Conservation (phyloP, 768 basidiomycete genomes). For the Infundibulicybe gibba region DNA sequence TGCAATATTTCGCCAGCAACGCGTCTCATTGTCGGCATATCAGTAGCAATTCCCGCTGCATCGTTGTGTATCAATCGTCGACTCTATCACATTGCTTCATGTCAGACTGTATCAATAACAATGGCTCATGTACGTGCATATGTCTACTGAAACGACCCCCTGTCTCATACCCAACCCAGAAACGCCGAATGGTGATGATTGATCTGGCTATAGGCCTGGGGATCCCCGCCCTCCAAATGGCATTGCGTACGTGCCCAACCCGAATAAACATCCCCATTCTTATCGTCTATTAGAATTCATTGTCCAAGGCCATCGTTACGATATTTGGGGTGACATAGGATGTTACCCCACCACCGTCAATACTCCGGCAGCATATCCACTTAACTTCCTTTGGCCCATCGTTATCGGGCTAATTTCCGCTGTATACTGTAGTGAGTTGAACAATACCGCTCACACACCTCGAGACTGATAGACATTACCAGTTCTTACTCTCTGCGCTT, state of each 20-base stretch:
- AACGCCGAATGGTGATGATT: not conserved
- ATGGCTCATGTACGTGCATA: slow-evolving; percentile 15
- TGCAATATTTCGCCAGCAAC: no score
- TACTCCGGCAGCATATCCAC: slow-evolving; percentile 28
- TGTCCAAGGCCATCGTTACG: slow-evolving; percentile 41
- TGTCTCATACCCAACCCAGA: no score
- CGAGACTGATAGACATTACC: no score
- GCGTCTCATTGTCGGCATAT: slow-evolving; percentile 27
- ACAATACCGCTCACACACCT: no score
- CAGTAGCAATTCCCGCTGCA: slow-evolving; percentile 32
- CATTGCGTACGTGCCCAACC: slow-evolving; percentile 2
- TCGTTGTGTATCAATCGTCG: slow-evolving; percentile 36
- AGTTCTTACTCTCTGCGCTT: slow-evolving; percentile 28
- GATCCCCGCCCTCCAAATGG: not conserved
- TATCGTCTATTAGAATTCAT: slow-evolving; percentile 33
- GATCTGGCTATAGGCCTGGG: slow-evolving; percentile 3
- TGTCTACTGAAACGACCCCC: no score
- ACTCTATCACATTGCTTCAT: no score
- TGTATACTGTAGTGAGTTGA: slow-evolving; percentile 36
- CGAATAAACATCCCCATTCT: no score
- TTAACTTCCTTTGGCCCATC: slow-evolving; percentile 38
- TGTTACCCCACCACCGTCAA: slow-evolving; percentile 36
- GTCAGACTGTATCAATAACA: no score
- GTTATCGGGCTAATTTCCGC: slow-evolving; percentile 34
- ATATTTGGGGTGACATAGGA: slow-evolving; percentile 44